phyloP scores from a whole-genome alignment of 2,329 filamentous ascomycete species.

The Corinectria fuckeliana region DNA sequence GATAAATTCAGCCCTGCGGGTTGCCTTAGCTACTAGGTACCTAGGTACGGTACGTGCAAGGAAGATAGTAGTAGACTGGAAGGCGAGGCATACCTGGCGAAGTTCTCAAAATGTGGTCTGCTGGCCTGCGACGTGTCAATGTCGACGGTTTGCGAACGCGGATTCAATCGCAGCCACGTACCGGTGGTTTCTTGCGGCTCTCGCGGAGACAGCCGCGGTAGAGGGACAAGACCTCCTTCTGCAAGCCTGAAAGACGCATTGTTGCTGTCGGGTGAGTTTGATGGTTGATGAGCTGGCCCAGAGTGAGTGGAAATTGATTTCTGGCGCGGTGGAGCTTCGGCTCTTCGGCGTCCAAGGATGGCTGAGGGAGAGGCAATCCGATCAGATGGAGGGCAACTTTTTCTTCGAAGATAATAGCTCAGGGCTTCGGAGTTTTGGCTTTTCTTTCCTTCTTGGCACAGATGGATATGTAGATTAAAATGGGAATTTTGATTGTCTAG shows the following conservation, averaged over 20 bases:
- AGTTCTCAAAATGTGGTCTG: slow-evolving; percentile 67
- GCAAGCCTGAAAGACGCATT: slow-evolving; percentile 76
- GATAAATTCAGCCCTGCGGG: slow-evolving; percentile 73
- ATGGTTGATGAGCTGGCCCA: not conserved
- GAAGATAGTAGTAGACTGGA: not conserved
- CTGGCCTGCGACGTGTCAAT: slow-evolving; percentile 52
- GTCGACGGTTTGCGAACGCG: not conserved
- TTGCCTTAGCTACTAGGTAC: slow-evolving; percentile 9
- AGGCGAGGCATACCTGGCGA: slow-evolving; percentile 61
- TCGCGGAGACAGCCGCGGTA: slow-evolving; percentile 88
- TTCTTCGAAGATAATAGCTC: too few species aligned
- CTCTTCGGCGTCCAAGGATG: slow-evolving; percentile 8
- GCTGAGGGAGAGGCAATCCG: slow-evolving; percentile 3
- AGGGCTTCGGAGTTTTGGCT: too few species aligned
- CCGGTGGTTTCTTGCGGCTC: slow-evolving; percentile 78
- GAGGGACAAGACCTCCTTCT: slow-evolving; percentile 83
- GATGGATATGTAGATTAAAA: too few species aligned
- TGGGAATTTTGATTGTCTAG: too few species aligned
- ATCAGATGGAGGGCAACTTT: too few species aligned
- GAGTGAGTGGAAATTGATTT: not conserved
- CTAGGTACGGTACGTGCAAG: not conserved
- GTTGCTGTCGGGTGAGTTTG: not conserved
- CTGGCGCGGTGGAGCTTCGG: slow-evolving; percentile 14
- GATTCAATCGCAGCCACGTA: slow-evolving; percentile 43
- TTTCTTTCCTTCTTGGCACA: too few species aligned